Evolutionary conservation across 148 eudicot genomes (phyloP).

Genomic region (Rhododendron griersonianum): DNA sequence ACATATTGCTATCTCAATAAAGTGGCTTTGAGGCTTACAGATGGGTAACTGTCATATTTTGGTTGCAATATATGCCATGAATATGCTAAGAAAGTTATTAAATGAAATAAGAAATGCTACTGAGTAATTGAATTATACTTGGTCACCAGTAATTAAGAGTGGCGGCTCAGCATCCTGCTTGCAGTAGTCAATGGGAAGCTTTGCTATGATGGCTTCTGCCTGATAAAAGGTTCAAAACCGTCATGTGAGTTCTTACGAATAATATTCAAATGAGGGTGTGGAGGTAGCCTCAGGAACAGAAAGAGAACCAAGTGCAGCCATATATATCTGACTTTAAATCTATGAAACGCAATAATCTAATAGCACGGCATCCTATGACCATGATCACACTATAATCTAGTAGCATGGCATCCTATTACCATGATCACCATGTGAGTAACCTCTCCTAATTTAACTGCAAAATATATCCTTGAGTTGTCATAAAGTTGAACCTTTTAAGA

Average conservation of each 20-base stretch:
- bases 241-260: neutral
- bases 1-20: neutral
- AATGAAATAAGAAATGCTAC: neutral
- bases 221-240: conserved; percentile 37
- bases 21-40: neutral
- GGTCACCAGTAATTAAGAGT: conserved; percentile 77
- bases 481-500: neutral
- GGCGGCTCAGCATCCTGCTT: conserved; percentile 54
- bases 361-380: neutral
- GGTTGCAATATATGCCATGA: neutral
- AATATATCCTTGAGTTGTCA: neutral
- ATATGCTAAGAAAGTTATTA: neutral
- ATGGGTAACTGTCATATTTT: neutral
- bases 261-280: neutral
- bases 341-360: neutral
- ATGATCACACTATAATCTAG: neutral
- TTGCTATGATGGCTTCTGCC: conserved; percentile 65
- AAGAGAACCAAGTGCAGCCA: neutral
- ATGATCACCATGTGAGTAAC: neutral
- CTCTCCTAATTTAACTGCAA: neutral
- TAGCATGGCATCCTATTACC: neutral
- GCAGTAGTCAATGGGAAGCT: conserved; percentile 42
- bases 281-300: neutral
- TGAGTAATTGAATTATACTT: conserved; percentile 35
- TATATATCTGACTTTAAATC: neutral